Evolutionary conservation across 805 yeast genomes (phyloP).

Genomic region (Metschnikowia peoriensis): DNA sequence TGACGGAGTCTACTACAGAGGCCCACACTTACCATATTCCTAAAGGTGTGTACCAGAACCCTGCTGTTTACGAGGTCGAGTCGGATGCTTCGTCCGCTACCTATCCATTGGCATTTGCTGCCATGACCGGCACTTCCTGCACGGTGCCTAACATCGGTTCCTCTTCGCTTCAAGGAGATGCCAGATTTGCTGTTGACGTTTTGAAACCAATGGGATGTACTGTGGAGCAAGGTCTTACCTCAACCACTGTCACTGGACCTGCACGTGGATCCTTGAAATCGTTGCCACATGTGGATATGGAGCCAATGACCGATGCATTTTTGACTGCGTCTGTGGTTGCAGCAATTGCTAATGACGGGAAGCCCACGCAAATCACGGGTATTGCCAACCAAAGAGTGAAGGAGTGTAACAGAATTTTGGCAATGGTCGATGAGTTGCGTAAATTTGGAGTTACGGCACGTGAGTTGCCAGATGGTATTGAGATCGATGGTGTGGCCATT

Average conservation of each 20-base stretch:
- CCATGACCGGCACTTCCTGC: slow-evolving; percentile 88
- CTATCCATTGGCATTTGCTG: slow-evolving; percentile 96
- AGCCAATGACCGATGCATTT: slow-evolving; percentile 99
- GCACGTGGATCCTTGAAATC: slow-evolving; percentile 66
- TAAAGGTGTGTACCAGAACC: slow-evolving; percentile 74
- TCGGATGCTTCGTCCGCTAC: slow-evolving; percentile 98
- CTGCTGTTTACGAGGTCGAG: slow-evolving; percentile 83
- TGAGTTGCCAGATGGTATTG: slow-evolving; percentile 91
- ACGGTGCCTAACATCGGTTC: slow-evolving; percentile 94
- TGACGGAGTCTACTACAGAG: slow-evolving; percentile 65
- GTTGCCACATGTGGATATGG: slow-evolving; percentile 85
- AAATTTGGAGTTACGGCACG: slow-evolving; percentile 86
- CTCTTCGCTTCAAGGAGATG: slow-evolving; percentile 93
- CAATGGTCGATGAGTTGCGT: slow-evolving; percentile 85
- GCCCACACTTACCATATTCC: slow-evolving; percentile 90
- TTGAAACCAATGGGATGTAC: slow-evolving; percentile 92
- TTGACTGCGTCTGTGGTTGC: slow-evolving; percentile 96
- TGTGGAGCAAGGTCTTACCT: slow-evolving; percentile 76
- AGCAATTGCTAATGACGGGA: slow-evolving; percentile 72
- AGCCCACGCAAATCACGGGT: slow-evolving; percentile 71
- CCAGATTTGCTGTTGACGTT: slow-evolving; percentile 92
- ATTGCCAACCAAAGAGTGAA: slow-evolving; percentile 98
- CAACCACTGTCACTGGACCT: slow-evolving; percentile 94
- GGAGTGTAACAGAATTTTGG: slow-evolving; percentile 93
- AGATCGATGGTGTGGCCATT: slow-evolving; percentile 66